Conservation (phyloP, 2,329 filamentous ascomycete genomes). For the Calonectria pauciramosa region DNA sequence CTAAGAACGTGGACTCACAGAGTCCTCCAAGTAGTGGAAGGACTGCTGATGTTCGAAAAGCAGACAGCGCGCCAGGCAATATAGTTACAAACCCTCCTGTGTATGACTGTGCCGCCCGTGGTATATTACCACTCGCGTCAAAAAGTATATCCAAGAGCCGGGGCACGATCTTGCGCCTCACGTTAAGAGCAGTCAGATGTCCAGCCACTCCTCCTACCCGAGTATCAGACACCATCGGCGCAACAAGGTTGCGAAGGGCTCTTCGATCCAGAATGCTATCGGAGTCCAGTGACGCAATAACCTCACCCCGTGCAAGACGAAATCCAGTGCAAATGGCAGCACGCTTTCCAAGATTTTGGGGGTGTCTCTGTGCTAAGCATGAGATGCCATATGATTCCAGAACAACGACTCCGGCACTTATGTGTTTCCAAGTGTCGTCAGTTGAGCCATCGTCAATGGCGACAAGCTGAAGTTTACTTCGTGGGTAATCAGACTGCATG, state of each 20-base stretch:
- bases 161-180: neutral
- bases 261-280: neutral
- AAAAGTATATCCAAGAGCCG: neutral
- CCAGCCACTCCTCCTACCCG: neutral
- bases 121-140: neutral
- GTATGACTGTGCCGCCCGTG: neutral
- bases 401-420: neutral
- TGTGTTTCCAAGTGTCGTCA: neutral
- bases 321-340: neutral
- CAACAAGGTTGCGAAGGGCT: neutral
- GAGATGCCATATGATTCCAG: neutral
- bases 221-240: neutral
- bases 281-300: neutral
- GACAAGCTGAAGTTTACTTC: neutral
- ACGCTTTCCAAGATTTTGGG: neutral
- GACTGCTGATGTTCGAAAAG: neutral
- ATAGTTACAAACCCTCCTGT: neutral
- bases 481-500: neutral
- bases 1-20: neutral
- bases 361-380: neutral
- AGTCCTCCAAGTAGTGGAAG: neutral
- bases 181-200: neutral
- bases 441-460: neutral
- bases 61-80: neutral
- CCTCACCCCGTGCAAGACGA: neutral